Conservation (phyloP, 208 protist genomes). For the Wallacemonas rigidus region DNA sequence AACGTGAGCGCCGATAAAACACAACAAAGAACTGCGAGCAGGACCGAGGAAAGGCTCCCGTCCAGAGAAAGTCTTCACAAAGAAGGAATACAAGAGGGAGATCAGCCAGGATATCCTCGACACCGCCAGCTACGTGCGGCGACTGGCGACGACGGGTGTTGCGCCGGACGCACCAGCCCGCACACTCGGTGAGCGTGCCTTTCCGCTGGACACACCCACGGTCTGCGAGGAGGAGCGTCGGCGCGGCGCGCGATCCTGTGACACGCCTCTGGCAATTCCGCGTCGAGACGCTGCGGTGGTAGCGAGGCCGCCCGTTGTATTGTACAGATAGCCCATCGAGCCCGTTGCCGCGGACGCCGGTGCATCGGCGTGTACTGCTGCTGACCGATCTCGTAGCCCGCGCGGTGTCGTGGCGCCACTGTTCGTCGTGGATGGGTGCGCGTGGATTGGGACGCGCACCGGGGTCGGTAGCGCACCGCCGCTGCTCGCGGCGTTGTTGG, state of each 20-base stretch:
- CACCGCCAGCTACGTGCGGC: neutral
- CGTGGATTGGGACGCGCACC: constrained; percentile 8
- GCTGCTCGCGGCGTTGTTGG: neutral
- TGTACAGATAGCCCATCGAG: no score
- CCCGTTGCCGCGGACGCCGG: neutral
- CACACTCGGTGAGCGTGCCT: neutral
- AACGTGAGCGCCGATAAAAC: constrained; percentile 1
- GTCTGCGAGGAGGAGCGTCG: constrained; percentile 12
- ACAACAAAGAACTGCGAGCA: neutral
- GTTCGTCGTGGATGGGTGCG: neutral
- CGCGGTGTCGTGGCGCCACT: constrained; percentile 6
- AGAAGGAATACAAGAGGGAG: neutral
- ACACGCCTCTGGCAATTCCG: neutral
- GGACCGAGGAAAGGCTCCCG: no score
- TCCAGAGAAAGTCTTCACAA: no score
- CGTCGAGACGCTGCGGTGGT: neutral
- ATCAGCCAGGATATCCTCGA: neutral
- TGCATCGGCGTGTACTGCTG: neutral
- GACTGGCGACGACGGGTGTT: neutral
- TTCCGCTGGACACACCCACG: neutral
- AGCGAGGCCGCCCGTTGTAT: no score
- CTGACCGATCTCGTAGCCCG: neutral
- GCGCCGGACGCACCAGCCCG: neutral
- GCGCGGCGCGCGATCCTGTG: constrained; percentile 8
- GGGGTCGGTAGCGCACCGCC: constrained; percentile 2